Evolutionary conservation across 805 yeast genomes (phyloP), one percentile per base, ranked within the genome.

Genomic region (Teunomyces stri): DNA sequence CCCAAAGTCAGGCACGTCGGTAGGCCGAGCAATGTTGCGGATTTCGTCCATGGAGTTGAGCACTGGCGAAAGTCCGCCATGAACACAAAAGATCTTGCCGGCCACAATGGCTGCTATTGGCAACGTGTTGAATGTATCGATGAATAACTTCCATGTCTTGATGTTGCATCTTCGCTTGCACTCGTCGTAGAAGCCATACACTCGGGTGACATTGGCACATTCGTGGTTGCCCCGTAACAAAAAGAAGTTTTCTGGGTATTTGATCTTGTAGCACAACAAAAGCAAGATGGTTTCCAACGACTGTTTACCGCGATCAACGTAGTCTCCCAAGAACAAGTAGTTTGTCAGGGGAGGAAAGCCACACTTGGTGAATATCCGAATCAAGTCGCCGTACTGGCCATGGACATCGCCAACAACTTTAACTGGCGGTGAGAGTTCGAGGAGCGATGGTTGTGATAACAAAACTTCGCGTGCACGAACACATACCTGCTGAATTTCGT

Each of bases 291-390:
- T 94, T 65, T 94, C 99, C 48, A 94, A 72, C 3, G 95, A 85
- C 69, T 94, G 99, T 67, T 94, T 94, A 48, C 99, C 99, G 55
- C 99, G 79, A 70, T 94, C 99, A 42, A 94, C 99, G 66, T 94
- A 94, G 69, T 94, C 99, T 25, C 99, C 99, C 41, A 94, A 69
- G 59, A 94, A 92, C 55, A 94, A 71, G 68, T 90, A 94, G 66
- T 94, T 94, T 11, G 97, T 82, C 51, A 86, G 80, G 1, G 98
- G 98, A 4, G 99, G 99, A 68, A 92, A 89, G 18, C 99, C 99
- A 72, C 98, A 91, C 71, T 90, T 86, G 47, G 96, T 89, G 68
- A 94, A 89, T 50, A 94, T 78, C 55, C 99, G 80, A 54, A 94
- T 81, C 52, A 94, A 74, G 68, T 94, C 99, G 44, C 87, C 87